Evolutionary conservation across 768 basidiomycete species (phyloP), one percentile per base, ranked within the genome.

Genomic region (Agaricus sinodeliciosus): DNA sequence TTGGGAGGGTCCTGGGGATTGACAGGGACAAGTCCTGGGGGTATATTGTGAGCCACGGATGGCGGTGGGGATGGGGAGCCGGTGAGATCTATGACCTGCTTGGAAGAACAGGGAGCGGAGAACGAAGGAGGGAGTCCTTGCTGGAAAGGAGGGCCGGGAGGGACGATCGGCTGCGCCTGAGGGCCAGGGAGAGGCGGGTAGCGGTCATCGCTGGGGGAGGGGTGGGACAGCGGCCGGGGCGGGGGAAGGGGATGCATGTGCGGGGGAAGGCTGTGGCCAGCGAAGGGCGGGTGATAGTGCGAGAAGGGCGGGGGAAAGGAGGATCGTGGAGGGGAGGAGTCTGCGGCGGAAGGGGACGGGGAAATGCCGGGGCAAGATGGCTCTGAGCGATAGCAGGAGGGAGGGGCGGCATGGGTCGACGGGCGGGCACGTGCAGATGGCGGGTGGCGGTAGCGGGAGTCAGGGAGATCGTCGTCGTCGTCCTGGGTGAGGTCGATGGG

Each of bases 51-150:
- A 49, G 56, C 62, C 18, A 66, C 65, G 1, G 63, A 55, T 2
- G 77, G 76, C 11, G 76, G 75, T 43, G 79, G 69, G 51, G 78
- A 72, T 7, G 86, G 85, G 2, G 84, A 85, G 52, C 73, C 69
- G 15, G 85, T 90, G 31, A 90, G 78, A 75, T 90, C 87, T 65
- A 90, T 90, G 49, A 89, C 72, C 56, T 86, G 84, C 54, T 71
- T 73, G 46, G 63, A 64, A 4, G 66, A 58, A 40, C 59, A 59
- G 51, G 67, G 57, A 16, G 53, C 54, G 40, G 60, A 54, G 35
- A 51, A 45, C 22, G 41, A 55, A 28, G 55, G 31, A 59, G 19
- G 50, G 62, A 16, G 12, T 34, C 54, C 65, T 27, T 57, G 63
- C 60, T 13, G 60, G 53, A 48, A 58, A 51, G 44, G 69, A 45